Conservation (phyloP, 345 rosid species). For the Lumnitzera littorea region DNA sequence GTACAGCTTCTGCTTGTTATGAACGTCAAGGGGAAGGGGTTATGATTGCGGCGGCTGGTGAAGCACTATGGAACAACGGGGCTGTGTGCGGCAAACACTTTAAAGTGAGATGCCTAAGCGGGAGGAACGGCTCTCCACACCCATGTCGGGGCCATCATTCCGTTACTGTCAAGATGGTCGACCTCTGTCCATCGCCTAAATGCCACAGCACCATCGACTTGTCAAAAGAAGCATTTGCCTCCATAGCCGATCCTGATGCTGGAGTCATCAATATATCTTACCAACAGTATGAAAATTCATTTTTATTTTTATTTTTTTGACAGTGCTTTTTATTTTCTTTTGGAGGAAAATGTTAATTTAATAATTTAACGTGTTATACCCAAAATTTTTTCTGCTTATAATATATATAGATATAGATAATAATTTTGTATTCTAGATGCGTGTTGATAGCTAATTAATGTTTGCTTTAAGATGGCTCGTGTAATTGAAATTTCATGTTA, state of each 20-base stretch:
- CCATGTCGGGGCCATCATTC: slow-evolving; percentile 1
- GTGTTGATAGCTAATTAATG: too few relatives aligned
- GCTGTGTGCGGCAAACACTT: neutral
- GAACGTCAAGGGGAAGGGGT: neutral
- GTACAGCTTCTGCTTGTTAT: slow-evolving; percentile 7
- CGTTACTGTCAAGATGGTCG: slow-evolving; percentile 8
- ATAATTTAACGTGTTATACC: too few relatives aligned
- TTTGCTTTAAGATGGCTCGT: too few relatives aligned
- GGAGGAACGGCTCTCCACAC: slow-evolving; percentile 4
- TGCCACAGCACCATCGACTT: slow-evolving; percentile 12
- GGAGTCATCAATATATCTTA: slow-evolving; percentile 5
- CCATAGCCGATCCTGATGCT: neutral
- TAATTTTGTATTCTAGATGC: too few relatives aligned
- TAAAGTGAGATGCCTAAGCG: neutral
- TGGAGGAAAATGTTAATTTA: too few relatives aligned
- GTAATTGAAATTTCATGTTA: too few relatives aligned
- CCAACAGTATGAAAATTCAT: neutral
- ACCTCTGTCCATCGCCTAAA: slow-evolving; percentile 2
- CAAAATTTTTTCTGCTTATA: too few relatives aligned
- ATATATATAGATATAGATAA: too few relatives aligned
- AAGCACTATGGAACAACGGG: slow-evolving; percentile 4
- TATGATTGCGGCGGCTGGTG: slow-evolving; percentile 12
- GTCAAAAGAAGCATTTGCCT: slow-evolving; percentile 11
- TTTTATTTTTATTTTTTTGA: too few relatives aligned
- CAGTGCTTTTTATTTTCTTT: too few relatives aligned